A percentile compares a stretch with the other conserved stretches of the same genome.
Evolutionary conservation across 306 rosid genomes (phyloP).

Genomic region (Vigna unguiculata): DNA sequence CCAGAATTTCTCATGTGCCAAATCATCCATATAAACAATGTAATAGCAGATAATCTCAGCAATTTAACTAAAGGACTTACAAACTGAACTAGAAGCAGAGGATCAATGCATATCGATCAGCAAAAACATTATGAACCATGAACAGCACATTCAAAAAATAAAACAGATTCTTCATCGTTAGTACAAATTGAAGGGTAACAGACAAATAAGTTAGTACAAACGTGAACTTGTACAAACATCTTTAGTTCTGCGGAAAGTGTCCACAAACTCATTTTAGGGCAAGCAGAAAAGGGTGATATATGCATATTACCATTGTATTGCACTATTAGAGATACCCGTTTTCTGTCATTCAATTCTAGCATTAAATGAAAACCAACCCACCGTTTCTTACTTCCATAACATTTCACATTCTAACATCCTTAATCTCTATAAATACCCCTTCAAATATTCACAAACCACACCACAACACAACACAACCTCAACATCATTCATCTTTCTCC

Average conservation of each 20-base stretch:
- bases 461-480: not conserved
- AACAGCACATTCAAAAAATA: too few species aligned
- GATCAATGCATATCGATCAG: too few species aligned
- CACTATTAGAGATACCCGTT: not conserved
- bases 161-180: too few species aligned
- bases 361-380: not conserved
- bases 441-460: not conserved
- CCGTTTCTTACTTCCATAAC: not conserved
- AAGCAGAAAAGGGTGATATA: constrained; percentile 9
- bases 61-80: too few species aligned
- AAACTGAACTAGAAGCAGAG: too few species aligned
- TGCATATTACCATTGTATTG: too few species aligned
- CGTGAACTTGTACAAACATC: not conserved
- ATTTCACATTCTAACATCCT: not conserved
- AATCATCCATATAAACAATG: too few species aligned
- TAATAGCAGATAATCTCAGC: too few species aligned
- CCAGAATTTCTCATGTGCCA: too few species aligned
- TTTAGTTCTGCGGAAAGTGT: not conserved
- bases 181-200: not conserved
- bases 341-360: not conserved
- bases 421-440: constrained; percentile 2
- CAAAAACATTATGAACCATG: too few species aligned
- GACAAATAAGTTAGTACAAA: not conserved
- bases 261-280: constrained; percentile 11
- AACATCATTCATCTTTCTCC: not conserved